Evolutionary conservation across 2,329 filamentous ascomycete species (phyloP), one percentile per base, ranked within the genome.

Genomic region (Ceratocystis alfenasii): DNA sequence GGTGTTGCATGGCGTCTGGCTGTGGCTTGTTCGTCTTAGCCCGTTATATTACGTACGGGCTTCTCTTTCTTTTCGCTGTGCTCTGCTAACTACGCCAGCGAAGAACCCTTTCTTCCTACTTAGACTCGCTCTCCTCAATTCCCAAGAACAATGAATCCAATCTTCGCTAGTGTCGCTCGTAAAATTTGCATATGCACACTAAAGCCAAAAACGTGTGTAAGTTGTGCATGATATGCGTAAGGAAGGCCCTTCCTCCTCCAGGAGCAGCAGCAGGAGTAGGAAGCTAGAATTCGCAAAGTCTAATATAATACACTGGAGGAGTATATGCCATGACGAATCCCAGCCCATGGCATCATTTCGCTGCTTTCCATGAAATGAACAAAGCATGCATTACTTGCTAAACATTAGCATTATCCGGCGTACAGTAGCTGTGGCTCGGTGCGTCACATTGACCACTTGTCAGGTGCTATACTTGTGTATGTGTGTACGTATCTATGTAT

Each of bases 111-210:
- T 8, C 22, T 17, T 20, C 10, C 22, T 8, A n/a, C 22, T 10
- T 25, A 28, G 53, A 12, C 20, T 25, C 28, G 30, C 30, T 7
- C 30, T 33, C 30, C 30, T 7, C 30, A 2, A n/a, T 20, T 17
- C 10, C 53, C 5, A 33, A 60, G 33, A 60, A 60, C 55, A 36
- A 30, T 50, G 46, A 50, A 50, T 50, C 46, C 46, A 50, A 50
- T 50, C 15, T n/a, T 20, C 20, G n/a, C 46, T 50, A 50, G 46
- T 22, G n/a, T 22, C n/a, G 46, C 46, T 20, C 46, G 46, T 36
- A 22, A 60, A 60, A 36, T 30, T 36, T 30, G 33, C 55, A 36
- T 7, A 33, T n/a, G 5, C 25, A 36, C 5, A 30, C 25, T 33
- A 60, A 60, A 15, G 22, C 28, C 33, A 36, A 36, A 36, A 36